Conservation (phyloP, 768 basidiomycete species). For the Kwoniella sp. region DNA sequence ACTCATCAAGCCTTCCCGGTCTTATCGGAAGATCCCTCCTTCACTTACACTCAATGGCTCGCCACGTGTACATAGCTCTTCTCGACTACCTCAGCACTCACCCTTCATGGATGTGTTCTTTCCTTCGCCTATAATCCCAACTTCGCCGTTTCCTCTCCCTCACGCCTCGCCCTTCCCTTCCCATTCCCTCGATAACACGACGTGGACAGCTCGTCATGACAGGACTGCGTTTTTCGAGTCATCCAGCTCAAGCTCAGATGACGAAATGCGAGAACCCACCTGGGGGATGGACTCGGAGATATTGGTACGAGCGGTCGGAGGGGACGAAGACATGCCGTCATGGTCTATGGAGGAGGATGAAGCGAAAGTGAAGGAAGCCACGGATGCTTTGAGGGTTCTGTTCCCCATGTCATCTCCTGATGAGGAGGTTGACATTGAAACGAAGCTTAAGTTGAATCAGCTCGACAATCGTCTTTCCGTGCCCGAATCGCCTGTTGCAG, state of each 20-base stretch:
- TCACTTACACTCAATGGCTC: conserved; percentile 21
- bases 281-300: conserved; percentile 41
- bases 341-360: conserved; percentile 43
- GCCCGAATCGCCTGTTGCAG: conserved; percentile 29
- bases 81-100: conserved; percentile 24
- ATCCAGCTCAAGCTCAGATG: conserved; percentile 45
- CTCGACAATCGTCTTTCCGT: conserved; percentile 33
- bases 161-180: conserved; percentile 47
- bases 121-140: conserved; percentile 25
- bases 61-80: conserved; percentile 23
- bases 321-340: conserved; percentile 22
- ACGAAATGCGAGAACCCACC: conserved; percentile 40
- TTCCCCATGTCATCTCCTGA: conserved; percentile 39
- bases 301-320: conserved; percentile 22
- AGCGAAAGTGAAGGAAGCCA: conserved; percentile 46
- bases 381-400: conserved; percentile 44
- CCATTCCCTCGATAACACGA: conserved; percentile 52
- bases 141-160: conserved; percentile 24
- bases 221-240: conserved; percentile 34
- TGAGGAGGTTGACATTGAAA: conserved; percentile 21
- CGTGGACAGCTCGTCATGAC: conserved; percentile 42
- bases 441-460: conserved; percentile 32
- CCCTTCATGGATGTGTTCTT: conserved; percentile 37
- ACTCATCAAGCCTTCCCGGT: conserved; percentile 12
- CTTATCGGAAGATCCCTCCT: conserved; percentile 32